Evolutionary conservation across 2,329 filamentous ascomycete species (phyloP).

Genomic region (Bertia moriformis): DNA sequence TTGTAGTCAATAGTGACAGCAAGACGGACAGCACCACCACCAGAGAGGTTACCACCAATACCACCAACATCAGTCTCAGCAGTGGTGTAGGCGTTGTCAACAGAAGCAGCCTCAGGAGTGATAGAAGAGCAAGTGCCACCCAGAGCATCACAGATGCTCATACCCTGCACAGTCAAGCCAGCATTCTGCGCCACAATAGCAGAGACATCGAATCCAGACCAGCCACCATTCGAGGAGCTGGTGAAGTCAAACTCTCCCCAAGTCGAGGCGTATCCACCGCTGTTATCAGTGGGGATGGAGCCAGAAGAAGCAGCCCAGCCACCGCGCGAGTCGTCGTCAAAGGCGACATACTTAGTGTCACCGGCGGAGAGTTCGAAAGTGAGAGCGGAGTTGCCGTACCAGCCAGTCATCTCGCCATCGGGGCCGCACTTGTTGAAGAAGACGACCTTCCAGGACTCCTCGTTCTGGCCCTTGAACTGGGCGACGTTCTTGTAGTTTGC

Average conservation of each 20-base stretch:
- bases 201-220: conserved; percentile 35
- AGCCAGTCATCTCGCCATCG: conserved; percentile 30
- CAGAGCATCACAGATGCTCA: conserved; percentile 19
- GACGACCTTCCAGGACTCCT: conserved; percentile 21
- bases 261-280: conserved; percentile 25
- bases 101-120: conserved; percentile 10
- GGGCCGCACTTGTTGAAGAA: conserved; percentile 36
- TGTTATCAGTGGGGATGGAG: conserved; percentile 15
- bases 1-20: conserved; percentile 1
- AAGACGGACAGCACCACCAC: background rate
- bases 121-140: conserved; percentile 5
- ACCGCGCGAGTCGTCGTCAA: conserved; percentile 30
- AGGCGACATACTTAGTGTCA: conserved; percentile 23
- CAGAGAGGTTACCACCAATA: conserved; percentile 19
- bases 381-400: conserved; percentile 19
- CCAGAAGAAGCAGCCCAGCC: conserved; percentile 20
- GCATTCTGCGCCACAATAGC: conserved; percentile 25
- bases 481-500: conserved; percentile 27
- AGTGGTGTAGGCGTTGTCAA: conserved; percentile 19
- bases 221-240: conserved; percentile 26
- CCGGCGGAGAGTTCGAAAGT: conserved; percentile 23
- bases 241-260: conserved; percentile 36
- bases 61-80: conserved; percentile 22
- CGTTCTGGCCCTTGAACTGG: conserved; percentile 19
- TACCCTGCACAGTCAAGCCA: conserved; percentile 15